phyloP scores from a whole-genome alignment of 257 asterid genomes.

The Nicotiana obtusifolia region DNA sequence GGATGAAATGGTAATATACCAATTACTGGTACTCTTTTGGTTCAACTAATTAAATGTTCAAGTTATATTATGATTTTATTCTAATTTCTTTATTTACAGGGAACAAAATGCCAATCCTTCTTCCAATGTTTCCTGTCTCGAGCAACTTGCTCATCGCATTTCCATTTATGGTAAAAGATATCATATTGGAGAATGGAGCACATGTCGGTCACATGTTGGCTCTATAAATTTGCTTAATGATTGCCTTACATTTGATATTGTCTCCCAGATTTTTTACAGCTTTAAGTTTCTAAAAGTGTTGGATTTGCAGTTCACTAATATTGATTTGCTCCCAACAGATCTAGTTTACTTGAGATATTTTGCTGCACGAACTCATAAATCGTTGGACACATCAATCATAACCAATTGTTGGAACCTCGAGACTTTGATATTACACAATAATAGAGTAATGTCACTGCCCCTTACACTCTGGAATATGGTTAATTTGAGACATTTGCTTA shows the following conservation, averaged over 20 bases:
- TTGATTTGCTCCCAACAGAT: too few relatives aligned
- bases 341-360: conserved; percentile 13
- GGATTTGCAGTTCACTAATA: not conserved
- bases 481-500: conserved; percentile 9
- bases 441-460: not conserved
- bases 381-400: too few relatives aligned
- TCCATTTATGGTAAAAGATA: too few relatives aligned
- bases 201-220: not conserved
- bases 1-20: not conserved
- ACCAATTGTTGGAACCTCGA: not conserved
- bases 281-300: not conserved
- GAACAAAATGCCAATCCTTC: not conserved
- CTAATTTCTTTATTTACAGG: not conserved
- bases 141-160: not conserved
- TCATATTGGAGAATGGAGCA: too few relatives aligned
- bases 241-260: too few relatives aligned
- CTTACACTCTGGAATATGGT: conserved; percentile 1
- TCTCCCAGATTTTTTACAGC: too few relatives aligned
- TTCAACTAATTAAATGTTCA: too few relatives aligned
- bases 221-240: too few relatives aligned
- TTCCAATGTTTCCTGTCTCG: too few relatives aligned
- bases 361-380: too few relatives aligned
- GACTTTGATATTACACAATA: not conserved
- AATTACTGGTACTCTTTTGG: too few relatives aligned
- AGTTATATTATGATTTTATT: not conserved